phyloP scores from a whole-genome alignment of 2,329 filamentous ascomycete genomes.

The Pseudocercospora pini-densiflorae region DNA sequence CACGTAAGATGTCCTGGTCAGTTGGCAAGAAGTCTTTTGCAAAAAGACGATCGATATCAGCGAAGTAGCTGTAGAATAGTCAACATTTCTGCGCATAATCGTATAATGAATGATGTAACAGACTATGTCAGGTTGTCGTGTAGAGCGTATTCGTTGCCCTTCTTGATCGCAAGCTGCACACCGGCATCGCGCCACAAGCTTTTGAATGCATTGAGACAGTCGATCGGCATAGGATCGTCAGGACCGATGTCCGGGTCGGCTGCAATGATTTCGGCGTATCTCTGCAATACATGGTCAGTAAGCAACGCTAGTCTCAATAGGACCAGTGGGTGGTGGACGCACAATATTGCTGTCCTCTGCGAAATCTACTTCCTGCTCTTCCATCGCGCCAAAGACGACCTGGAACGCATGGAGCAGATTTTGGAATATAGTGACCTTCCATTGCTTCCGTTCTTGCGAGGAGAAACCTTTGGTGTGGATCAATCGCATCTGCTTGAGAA shows the following conservation, averaged over 20 bases:
- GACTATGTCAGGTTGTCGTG: constrained; percentile 97
- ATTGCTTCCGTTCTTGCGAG: constrained; percentile 86
- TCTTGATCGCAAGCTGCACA: constrained; percentile 83
- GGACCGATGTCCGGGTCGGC: constrained; percentile 81
- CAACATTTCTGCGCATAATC: constrained; percentile 3
- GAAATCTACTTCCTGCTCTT: constrained; percentile 78
- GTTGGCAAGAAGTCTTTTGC: constrained; percentile 80
- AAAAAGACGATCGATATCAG: constrained; percentile 65
- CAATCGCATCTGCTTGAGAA: constrained; percentile 98
- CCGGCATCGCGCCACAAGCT: constrained; percentile 82
- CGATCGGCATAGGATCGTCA: constrained; percentile 77
- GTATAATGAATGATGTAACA: constrained; percentile 42
- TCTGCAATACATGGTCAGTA: constrained; percentile 58
- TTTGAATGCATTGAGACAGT: constrained; percentile 82
- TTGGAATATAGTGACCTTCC: constrained; percentile 93
- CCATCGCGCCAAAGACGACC: constrained; percentile 88
- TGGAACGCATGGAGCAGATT: constrained; percentile 94
- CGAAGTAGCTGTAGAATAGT: constrained; percentile 70
- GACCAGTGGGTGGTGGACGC: constrained; percentile 34
- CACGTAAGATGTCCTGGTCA: constrained; percentile 90
- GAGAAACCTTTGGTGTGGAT: constrained; percentile 94
- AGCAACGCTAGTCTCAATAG: constrained; percentile 21
- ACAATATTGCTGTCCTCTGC: constrained; percentile 80
- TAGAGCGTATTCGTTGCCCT: constrained; percentile 94
- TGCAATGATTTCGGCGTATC: constrained; percentile 76